phyloP scores from a whole-genome alignment of 352 stramenopile species.

The Globisporangium radiosum region DNA sequence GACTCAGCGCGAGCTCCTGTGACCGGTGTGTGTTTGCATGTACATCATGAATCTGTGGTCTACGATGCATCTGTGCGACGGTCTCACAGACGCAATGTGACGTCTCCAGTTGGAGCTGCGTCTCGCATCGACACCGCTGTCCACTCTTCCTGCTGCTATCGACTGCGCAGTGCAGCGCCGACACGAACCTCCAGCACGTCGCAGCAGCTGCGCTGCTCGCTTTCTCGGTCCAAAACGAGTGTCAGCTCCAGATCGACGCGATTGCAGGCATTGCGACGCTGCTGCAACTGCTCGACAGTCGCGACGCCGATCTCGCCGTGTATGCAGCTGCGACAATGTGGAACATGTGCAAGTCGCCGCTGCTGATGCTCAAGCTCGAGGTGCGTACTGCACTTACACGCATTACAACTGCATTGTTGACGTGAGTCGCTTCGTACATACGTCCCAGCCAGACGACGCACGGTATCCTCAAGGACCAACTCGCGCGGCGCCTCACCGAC shows the following conservation, averaged over 20 bases:
- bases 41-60: too few species aligned
- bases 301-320: conserved; percentile 35
- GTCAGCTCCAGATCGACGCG: conserved; percentile 56
- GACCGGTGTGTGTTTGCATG: conserved; percentile 23
- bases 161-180: conserved; percentile 19
- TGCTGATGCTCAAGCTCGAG: conserved; percentile 66
- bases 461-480: conserved; percentile 44
- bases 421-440: not conserved
- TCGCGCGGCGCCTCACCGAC: conserved; percentile 46
- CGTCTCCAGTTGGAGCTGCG: conserved; percentile 43
- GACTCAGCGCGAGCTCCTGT: conserved; percentile 58
- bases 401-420: not conserved
- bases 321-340: conserved; percentile 51
- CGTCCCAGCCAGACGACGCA: conserved; percentile 38
- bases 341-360: conserved; percentile 63
- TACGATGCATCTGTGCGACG: too few species aligned
- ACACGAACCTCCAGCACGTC: conserved; percentile 30
- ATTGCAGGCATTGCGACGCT: conserved; percentile 38
- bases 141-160: conserved; percentile 47
- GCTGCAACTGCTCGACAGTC: conserved; percentile 35
- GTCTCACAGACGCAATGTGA: not conserved
- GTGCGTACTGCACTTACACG: conserved; percentile 3
- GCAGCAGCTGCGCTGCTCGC: conserved; percentile 47
- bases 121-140: conserved; percentile 67
- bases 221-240: conserved; percentile 68